Evolutionary conservation across 257 asterid genomes (phyloP), one percentile per base, ranked within the genome.

Genomic region (Nicotiana otophora): DNA sequence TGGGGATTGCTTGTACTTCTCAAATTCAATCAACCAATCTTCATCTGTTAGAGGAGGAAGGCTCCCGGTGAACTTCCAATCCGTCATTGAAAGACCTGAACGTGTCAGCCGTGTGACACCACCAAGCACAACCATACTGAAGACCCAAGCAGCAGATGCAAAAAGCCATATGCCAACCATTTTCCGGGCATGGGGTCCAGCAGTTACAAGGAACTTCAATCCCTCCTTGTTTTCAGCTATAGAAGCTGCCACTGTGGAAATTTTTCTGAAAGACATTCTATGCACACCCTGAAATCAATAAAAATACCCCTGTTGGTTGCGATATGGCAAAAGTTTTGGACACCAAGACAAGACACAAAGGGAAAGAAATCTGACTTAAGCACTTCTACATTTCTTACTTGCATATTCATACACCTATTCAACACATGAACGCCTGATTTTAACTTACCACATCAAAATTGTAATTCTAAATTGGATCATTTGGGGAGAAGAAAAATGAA

Each of bases 1-100:
- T 1, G 98, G 99, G 57, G 99, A 96, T 82, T 90, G 92, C 91
- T 94, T 91, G 88, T 94, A 96, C 85, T 93, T 96, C 85, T 96
- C 97, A 84, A 94, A 96, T 86, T 96, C 98, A 84, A 86, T 81
- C 57, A 83, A 36, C 99, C 99, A 96, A 58, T 91, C 98, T 82
- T 96, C 97, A 70, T 89, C 92, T 0, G 98, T 90, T 66, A 92
- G 84, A 83, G 99, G 99, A 88, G 98, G 99, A 78, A 96, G 97
- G 60, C 90, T 16, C 55, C 99, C 99, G 5, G 98, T 89, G 84
- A 96, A 96, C 84, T 96, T 94, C 99, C 98, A 96, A 86, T 94
- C 98, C 42, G 99, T 94, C 99, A 96, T 96, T 60, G 99, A 96
- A 31, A 96, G 96, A 78, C 98, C 99, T 10, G 99, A 96, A 87